These are phyloP conservation scores for Podaxis sp. DNA, from an alignment of 768 basidiomycete genomes.

Conservation along the genomic window DNA sequence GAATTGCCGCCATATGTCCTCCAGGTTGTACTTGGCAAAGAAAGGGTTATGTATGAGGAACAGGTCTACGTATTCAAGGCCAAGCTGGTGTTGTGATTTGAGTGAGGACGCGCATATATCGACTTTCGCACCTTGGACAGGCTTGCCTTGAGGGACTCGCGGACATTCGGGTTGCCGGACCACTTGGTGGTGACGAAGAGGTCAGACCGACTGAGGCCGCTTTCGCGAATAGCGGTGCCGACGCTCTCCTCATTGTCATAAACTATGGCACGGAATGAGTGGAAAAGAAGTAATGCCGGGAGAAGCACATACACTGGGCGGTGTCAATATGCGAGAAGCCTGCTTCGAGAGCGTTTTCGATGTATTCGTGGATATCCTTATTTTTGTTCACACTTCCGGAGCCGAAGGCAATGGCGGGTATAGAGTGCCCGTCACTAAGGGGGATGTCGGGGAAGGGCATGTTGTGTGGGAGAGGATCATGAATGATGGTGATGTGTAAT, in stretches of 20 bases:
- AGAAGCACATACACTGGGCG: constrained; percentile 42
- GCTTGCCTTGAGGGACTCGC: constrained; percentile 43
- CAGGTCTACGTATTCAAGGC: constrained; percentile 58
- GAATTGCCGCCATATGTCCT: constrained; percentile 51
- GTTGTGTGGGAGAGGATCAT: neutral
- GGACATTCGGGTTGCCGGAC: constrained; percentile 31
- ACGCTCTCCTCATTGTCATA: constrained; percentile 37
- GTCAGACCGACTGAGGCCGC: constrained; percentile 41
- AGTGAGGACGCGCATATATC: neutral
- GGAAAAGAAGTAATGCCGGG: neutral
- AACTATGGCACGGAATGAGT: constrained; percentile 21
- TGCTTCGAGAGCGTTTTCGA: constrained; percentile 54
- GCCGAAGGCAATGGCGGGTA: constrained; percentile 63
- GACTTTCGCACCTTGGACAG: constrained; percentile 42
- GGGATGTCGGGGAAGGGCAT: constrained; percentile 40
- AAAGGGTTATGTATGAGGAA: constrained; percentile 65
- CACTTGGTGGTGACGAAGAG: constrained; percentile 61
- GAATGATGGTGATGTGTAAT: neutral
- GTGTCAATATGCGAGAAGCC: constrained; percentile 68
- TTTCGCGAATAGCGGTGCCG: constrained; percentile 28
- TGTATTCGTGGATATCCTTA: constrained; percentile 50
- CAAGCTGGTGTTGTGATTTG: constrained; percentile 41
- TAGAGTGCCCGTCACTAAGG: constrained; percentile 43
- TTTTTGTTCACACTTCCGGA: constrained; percentile 47
- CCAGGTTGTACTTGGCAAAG: constrained; percentile 28